A percentile compares a stretch with the other conserved stretches of the same genome.
phyloP scores from a whole-genome alignment of 768 basidiomycete species.

The Galerina sulciceps region DNA sequence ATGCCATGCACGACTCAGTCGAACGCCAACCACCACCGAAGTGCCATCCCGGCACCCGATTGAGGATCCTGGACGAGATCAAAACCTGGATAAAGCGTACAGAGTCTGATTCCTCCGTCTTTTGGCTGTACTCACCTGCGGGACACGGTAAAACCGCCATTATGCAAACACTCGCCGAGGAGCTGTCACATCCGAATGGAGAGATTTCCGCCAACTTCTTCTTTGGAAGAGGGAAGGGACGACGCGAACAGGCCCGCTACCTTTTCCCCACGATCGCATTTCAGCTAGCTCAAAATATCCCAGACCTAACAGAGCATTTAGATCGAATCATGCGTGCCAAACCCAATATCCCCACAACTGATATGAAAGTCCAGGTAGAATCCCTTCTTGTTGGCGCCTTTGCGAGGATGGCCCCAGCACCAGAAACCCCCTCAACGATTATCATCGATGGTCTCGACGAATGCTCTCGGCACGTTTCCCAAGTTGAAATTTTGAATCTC shows the following conservation, averaged over 20 bases:
- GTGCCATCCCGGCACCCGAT: conserved; percentile 19
- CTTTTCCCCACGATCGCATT: conserved; percentile 6
- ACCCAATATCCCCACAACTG: background rate
- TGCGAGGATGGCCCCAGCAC: background rate
- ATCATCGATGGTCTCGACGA: conserved; percentile 16
- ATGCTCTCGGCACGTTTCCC: background rate
- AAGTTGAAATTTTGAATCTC: background rate
- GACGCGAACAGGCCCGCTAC: background rate
- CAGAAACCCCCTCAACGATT: background rate
- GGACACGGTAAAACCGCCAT: conserved; percentile 29
- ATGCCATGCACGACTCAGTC: conserved; percentile 14
- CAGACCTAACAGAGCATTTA: background rate
- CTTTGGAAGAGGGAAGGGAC: background rate
- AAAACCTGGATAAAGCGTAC: conserved; percentile 7
- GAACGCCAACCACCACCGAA: conserved; percentile 12
- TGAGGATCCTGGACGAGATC: conserved; percentile 9
- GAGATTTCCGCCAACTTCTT: conserved; percentile 6
- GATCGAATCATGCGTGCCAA: background rate
- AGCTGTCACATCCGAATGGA: background rate
- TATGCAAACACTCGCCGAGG: conserved; percentile 31
- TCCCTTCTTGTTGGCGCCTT: conserved; percentile 9
- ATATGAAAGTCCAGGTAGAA: conserved; percentile 1
- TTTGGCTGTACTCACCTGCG: conserved; percentile 26
- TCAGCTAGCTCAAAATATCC: background rate
- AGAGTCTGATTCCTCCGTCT: background rate